A percentile compares a stretch with the other conserved stretches of the same genome.
Evolutionary conservation across 768 basidiomycete species (phyloP).

Genomic region (Gyrodon lividus): DNA sequence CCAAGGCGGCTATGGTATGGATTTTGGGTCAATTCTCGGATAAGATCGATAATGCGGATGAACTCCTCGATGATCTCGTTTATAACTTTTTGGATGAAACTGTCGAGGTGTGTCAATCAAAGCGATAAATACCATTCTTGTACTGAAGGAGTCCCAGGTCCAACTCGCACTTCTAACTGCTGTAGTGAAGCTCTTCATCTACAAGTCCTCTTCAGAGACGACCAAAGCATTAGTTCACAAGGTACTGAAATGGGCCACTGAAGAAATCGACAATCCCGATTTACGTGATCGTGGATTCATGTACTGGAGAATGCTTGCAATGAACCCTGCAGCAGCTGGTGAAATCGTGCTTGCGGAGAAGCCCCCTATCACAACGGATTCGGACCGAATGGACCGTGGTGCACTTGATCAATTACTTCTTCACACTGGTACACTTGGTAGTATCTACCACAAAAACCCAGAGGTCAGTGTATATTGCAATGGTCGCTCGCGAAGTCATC

Average conservation of each 20-base stretch:
- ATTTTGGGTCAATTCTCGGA: constrained; percentile 96
- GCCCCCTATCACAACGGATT: constrained; percentile 96
- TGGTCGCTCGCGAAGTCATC: background rate
- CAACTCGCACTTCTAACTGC: constrained; percentile 95
- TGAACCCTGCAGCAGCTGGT: constrained; percentile 84
- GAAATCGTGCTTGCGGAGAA: constrained; percentile 92
- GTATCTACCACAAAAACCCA: constrained; percentile 98
- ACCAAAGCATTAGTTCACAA: constrained; percentile 91
- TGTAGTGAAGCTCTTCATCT: constrained; percentile 93
- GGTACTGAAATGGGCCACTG: constrained; percentile 95
- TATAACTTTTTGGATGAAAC: constrained; percentile 91
- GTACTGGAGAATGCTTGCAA: constrained; percentile 97
- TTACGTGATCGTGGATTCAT: constrained; percentile 96
- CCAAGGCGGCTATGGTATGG: constrained; percentile 98
- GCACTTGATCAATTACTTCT: constrained; percentile 92
- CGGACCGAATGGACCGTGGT: constrained; percentile 95
- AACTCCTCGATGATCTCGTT: constrained; percentile 87
- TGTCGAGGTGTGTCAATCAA: constrained; percentile 64
- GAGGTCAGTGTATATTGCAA: constrained; percentile 51
- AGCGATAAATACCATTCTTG: background rate
- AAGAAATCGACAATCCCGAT: constrained; percentile 98
- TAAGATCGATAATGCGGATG: constrained; percentile 93
- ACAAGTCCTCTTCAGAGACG: constrained; percentile 78
- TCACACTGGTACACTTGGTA: constrained; percentile 91
- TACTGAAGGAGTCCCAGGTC: constrained; percentile 51